phyloP scores from a whole-genome alignment of 108 stramenopile species.

The Cyclostephanos tholiformis region DNA sequence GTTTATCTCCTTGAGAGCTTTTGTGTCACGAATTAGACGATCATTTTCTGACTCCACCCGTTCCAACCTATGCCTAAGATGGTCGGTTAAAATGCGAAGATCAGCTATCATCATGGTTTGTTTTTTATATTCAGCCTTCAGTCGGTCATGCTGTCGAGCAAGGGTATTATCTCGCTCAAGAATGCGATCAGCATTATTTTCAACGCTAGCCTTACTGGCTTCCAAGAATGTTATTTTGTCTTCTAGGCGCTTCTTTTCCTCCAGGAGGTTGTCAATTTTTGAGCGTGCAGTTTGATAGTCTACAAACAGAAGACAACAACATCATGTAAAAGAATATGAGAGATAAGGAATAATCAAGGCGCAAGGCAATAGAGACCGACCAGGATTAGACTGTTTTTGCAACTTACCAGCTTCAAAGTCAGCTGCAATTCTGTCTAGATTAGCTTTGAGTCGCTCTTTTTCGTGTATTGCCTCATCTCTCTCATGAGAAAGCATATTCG shows the following conservation, averaged over 20 bases:
- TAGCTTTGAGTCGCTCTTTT: conserved; percentile 18
- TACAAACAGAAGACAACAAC: not conserved
- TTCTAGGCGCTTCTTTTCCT: conserved; percentile 33
- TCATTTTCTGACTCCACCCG: conserved; percentile 23
- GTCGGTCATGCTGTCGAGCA: conserved; percentile 20
- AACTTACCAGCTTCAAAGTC: conserved; percentile 37
- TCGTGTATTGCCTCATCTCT: conserved; percentile 21
- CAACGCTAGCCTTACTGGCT: conserved; percentile 42
- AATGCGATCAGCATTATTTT: conserved; percentile 44
- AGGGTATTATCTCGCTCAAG: conserved; percentile 38
- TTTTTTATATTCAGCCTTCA: conserved; percentile 19
- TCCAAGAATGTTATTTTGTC: conserved; percentile 28
- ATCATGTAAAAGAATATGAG: not conserved
- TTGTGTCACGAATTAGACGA: conserved; percentile 17
- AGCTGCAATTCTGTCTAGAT: conserved; percentile 34
- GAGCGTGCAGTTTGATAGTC: conserved; percentile 28
- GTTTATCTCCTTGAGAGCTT: conserved; percentile 17
- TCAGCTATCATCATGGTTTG: conserved; percentile 15
- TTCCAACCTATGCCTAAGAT: conserved; percentile 11
- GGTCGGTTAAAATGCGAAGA: conserved; percentile 5
- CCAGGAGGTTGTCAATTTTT: conserved; percentile 19
- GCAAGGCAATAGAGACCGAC: not conserved
- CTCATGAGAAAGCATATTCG: conserved; percentile 4
- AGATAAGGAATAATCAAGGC: not conserved
- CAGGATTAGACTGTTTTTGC: not conserved